These are phyloP conservation scores for Cyclocybe cylindracea DNA, from an alignment of 768 basidiomycete species.

Conservation along the genomic window DNA sequence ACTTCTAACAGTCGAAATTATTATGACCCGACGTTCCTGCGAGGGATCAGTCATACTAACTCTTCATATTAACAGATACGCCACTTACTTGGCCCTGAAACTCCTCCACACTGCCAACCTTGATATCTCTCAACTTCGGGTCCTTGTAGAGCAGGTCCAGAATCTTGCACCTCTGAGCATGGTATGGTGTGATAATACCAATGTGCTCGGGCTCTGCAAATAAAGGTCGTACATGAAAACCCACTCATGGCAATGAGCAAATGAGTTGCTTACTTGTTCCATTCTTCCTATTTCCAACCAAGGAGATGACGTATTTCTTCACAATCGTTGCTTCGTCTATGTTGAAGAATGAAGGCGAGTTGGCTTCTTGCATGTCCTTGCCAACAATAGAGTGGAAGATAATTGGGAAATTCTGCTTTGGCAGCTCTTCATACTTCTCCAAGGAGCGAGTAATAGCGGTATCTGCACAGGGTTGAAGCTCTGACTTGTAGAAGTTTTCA, in stretches of 20 bases:
- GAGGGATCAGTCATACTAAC: conserved; percentile 2
- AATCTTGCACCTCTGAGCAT: conserved; percentile 61
- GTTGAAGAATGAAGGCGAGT: conserved; percentile 68
- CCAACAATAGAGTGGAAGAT: conserved; percentile 58
- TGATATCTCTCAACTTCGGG: conserved; percentile 39
- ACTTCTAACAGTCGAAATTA: conserved; percentile 61
- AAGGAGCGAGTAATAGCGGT: conserved; percentile 38
- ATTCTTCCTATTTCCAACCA: conserved; percentile 36
- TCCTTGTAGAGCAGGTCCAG: conserved; percentile 33
- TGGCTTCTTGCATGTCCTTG: conserved; percentile 53
- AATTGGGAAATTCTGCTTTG: conserved; percentile 49
- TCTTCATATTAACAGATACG: conserved; percentile 5
- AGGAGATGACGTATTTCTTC: conserved; percentile 42
- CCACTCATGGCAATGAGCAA: neutral
- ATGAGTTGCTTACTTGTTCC: conserved; percentile 38
- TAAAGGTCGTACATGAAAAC: neutral
- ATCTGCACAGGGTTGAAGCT: conserved; percentile 50
- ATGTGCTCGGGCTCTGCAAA: conserved; percentile 42
- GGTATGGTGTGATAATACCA: conserved; percentile 72
- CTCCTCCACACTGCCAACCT: conserved; percentile 68
- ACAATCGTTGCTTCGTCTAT: conserved; percentile 52
- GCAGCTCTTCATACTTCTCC: conserved; percentile 37
- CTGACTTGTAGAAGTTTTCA: conserved; percentile 54
- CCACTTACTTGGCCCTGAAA: conserved; percentile 62
- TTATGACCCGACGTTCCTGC: conserved; percentile 58